These are phyloP conservation scores for Myriosclerotinia scirpicola DNA, from an alignment of 2,329 filamentous ascomycete species.

Conservation along the genomic window DNA sequence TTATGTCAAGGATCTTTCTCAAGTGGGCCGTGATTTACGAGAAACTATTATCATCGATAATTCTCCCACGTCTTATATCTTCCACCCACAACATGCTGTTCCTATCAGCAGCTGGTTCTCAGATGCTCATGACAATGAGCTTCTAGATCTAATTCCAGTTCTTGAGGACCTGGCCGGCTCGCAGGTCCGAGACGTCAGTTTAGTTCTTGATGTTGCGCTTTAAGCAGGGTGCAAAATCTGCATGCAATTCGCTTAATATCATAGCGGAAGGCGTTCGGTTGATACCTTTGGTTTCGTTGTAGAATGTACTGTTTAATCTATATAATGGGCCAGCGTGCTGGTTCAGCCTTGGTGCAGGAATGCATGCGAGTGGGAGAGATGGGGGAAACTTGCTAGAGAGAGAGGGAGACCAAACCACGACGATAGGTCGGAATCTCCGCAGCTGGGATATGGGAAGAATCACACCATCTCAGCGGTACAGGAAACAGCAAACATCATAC, in stretches of 20 bases:
- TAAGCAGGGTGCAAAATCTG: slow-evolving; percentile 46
- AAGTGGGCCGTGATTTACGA: slow-evolving; percentile 90
- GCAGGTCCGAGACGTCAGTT: slow-evolving; percentile 91
- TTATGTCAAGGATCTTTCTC: slow-evolving; percentile 98
- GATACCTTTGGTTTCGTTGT: slow-evolving; percentile 43
- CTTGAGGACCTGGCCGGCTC: slow-evolving; percentile 91
- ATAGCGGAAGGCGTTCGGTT: slow-evolving; percentile 44
- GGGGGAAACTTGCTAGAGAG: slow-evolving; percentile 20
- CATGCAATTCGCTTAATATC: slow-evolving; percentile 41
- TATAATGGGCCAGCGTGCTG: slow-evolving; percentile 41
- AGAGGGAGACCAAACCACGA: not conserved
- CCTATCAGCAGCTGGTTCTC: slow-evolving; percentile 99
- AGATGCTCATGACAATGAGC: slow-evolving; percentile 97
- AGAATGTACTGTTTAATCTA: slow-evolving; percentile 45
- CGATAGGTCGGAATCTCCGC: slow-evolving; percentile 2
- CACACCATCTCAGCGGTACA: slow-evolving; percentile 8
- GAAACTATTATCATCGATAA: slow-evolving; percentile 99
- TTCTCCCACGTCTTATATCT: slow-evolving; percentile 98
- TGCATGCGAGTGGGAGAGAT: slow-evolving; percentile 18
- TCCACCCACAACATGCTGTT: slow-evolving; percentile 97
- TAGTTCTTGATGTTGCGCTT: slow-evolving; percentile 90
- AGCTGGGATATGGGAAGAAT: slow-evolving; percentile 4
- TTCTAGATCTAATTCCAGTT: slow-evolving; percentile 94
- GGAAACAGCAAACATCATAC: slow-evolving; percentile 10
- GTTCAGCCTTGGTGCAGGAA: slow-evolving; percentile 30